Percentiles rank a stretch among this genome's conserved stretches.
Evolutionary conservation across 2,329 filamentous ascomycete genomes (phyloP).

Genomic region (Pseudogymnoascus sp.): DNA sequence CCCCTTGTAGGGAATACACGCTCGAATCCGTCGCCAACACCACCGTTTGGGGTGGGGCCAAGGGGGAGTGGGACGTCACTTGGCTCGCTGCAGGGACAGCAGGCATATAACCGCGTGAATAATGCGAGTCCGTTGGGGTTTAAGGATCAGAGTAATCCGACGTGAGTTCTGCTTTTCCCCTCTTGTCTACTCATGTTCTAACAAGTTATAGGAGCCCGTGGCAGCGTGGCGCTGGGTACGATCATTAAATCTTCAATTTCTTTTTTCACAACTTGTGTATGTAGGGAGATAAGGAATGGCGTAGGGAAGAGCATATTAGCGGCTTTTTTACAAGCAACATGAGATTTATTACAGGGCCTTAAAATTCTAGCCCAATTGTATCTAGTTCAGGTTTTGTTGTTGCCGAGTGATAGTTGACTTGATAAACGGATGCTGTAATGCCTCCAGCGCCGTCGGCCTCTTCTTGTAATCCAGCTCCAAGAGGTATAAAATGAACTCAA

Average conservation of each 20-base stretch:
- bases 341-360: too few species aligned
- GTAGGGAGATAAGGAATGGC: neutral
- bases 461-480: constrained; percentile 16
- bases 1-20: constrained; percentile 19
- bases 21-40: constrained; percentile 12
- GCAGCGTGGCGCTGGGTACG: constrained; percentile 51
- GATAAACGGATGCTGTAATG: constrained; percentile 13
- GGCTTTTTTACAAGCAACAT: neutral
- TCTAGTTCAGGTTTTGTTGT: neutral
- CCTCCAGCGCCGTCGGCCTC: constrained; percentile 14
- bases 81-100: constrained; percentile 17
- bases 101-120: constrained; percentile 33
- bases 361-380: neutral
- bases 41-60: constrained; percentile 20
- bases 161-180: constrained; percentile 31
- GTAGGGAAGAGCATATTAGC: neutral
- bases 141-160: constrained; percentile 18
- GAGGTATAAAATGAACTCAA: constrained; percentile 16
- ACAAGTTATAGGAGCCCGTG: constrained; percentile 39
- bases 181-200: constrained; percentile 16
- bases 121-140: constrained; percentile 22
- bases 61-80: constrained; percentile 24
- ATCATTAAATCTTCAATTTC: constrained; percentile 31
- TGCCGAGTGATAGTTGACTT: neutral
- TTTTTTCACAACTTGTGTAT: neutral